These are phyloP conservation scores for Apophysomyces sp. DNA, from an alignment of 371 early-diverging fungal genomes.

Conservation along the genomic window DNA sequence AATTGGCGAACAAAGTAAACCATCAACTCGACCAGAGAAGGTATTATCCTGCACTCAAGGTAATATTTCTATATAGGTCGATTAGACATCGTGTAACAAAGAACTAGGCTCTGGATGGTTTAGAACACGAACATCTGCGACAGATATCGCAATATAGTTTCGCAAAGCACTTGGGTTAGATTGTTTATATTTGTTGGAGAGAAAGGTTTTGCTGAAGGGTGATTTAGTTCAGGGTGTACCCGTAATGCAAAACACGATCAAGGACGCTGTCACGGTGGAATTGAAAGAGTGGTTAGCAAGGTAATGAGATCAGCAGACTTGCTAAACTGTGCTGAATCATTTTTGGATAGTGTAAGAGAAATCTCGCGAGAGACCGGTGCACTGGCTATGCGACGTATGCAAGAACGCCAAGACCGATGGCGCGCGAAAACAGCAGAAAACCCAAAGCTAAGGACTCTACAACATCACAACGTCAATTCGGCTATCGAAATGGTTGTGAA, in stretches of 20 bases:
- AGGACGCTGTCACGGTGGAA: constrained; percentile 81
- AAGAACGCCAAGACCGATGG: constrained; percentile 65
- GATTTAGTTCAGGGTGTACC: constrained; percentile 77
- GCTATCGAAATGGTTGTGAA: constrained; percentile 87
- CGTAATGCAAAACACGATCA: constrained; percentile 78
- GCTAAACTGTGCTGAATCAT: not conserved
- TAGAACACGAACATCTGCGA: constrained; percentile 71
- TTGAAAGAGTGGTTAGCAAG: constrained; percentile 91
- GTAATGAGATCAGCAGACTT: constrained; percentile 27
- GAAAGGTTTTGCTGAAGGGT: not conserved
- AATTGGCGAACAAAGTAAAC: constrained; percentile 85
- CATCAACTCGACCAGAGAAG: constrained; percentile 77
- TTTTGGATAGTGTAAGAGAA: constrained; percentile 66
- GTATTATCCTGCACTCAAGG: constrained; percentile 91
- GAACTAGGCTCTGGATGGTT: constrained; percentile 74
- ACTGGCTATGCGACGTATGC: constrained; percentile 80
- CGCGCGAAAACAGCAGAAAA: constrained; percentile 55
- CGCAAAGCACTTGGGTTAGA: constrained; percentile 75
- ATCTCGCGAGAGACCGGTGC: constrained; percentile 85
- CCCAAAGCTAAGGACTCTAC: constrained; percentile 51
- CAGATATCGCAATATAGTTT: constrained; percentile 74
- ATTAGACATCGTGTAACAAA: not conserved
- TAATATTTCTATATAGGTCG: constrained; percentile 12
- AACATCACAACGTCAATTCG: constrained; percentile 72
- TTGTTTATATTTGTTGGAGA: not conserved